phyloP scores from a whole-genome alignment of 2,329 filamentous ascomycete species.

The Stagonosporopsis vannaccii region DNA sequence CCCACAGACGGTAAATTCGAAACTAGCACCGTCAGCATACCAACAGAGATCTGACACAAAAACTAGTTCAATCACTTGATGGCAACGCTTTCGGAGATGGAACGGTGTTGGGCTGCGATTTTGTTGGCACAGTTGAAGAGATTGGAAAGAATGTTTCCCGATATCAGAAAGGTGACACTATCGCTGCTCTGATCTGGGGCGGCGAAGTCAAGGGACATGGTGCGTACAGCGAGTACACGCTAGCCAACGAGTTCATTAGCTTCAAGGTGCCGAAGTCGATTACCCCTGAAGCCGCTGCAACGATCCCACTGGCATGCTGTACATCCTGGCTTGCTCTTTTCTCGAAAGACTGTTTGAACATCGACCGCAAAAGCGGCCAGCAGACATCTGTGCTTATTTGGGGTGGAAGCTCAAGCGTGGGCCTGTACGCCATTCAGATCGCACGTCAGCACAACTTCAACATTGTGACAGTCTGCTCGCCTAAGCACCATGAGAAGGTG shows the following conservation, averaged over 20 bases:
- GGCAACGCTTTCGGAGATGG: constrained; percentile 44
- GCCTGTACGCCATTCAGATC: constrained; percentile 27
- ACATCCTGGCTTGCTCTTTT: constrained; percentile 54
- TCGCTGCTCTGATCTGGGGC: constrained; percentile 45
- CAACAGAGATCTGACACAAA: neutral
- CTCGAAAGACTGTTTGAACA: constrained; percentile 48
- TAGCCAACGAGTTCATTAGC: constrained; percentile 53
- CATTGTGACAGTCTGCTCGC: constrained; percentile 22
- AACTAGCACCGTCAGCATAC: neutral
- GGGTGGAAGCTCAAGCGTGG: constrained; percentile 52
- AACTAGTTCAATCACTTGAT: constrained; percentile 28
- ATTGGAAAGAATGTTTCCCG: constrained; percentile 42
- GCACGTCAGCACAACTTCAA: constrained; percentile 20
- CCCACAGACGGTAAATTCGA: constrained; percentile 27
- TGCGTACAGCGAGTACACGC: constrained; percentile 40
- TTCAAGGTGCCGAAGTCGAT: constrained; percentile 50
- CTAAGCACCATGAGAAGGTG: constrained; percentile 24
- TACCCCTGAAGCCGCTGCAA: constrained; percentile 43
- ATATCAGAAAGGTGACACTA: constrained; percentile 29
- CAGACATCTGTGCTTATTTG: constrained; percentile 49
- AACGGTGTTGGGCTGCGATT: constrained; percentile 49
- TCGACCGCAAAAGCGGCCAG: constrained; percentile 29
- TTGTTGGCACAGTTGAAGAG: constrained; percentile 47
- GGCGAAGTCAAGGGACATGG: constrained; percentile 42
- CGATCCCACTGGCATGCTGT: constrained; percentile 50